Percentiles rank a stretch among this genome's conserved stretches.
These are phyloP conservation scores for Myxozyma vanderwaltii DNA, from an alignment of 805 yeast species.

Conservation along the genomic window DNA sequence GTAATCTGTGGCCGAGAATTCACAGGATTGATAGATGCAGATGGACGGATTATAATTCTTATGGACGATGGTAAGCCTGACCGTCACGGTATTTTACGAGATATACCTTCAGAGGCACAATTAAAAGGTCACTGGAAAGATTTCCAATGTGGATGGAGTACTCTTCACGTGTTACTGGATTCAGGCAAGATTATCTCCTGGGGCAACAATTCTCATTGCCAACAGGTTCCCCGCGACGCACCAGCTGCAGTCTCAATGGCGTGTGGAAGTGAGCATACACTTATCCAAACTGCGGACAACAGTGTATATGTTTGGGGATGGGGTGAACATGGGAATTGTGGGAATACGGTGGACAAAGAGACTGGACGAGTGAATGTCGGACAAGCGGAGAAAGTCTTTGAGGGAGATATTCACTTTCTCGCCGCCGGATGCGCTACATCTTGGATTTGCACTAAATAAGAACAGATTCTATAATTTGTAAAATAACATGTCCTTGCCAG, in stretches of 20 bases:
- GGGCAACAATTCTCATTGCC: constrained; percentile 82
- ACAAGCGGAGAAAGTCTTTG: constrained; percentile 2
- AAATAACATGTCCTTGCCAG: too few relatives aligned
- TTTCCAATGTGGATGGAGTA: constrained; percentile 74
- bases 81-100: constrained; percentile 6
- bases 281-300: constrained; percentile 43
- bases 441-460: constrained; percentile 20
- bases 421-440: constrained; percentile 43
- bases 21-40: constrained; percentile 45
- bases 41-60: constrained; percentile 31
- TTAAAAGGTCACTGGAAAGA: background rate
- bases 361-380: constrained; percentile 6
- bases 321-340: constrained; percentile 99
- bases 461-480: too few relatives aligned
- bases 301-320: constrained; percentile 86
- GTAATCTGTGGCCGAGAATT: constrained; percentile 61
- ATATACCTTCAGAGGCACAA: background rate
- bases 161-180: constrained; percentile 54
- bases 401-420: constrained; percentile 16
- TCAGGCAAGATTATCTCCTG: constrained; percentile 48
- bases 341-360: constrained; percentile 40
- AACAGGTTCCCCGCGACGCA: constrained; percentile 46
- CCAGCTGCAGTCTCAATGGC: constrained; percentile 40
- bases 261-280: constrained; percentile 88
- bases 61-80: background rate